Conservation (phyloP, 2,329 filamentous ascomycete species). For the Aaosphaeria pasadenensis region DNA sequence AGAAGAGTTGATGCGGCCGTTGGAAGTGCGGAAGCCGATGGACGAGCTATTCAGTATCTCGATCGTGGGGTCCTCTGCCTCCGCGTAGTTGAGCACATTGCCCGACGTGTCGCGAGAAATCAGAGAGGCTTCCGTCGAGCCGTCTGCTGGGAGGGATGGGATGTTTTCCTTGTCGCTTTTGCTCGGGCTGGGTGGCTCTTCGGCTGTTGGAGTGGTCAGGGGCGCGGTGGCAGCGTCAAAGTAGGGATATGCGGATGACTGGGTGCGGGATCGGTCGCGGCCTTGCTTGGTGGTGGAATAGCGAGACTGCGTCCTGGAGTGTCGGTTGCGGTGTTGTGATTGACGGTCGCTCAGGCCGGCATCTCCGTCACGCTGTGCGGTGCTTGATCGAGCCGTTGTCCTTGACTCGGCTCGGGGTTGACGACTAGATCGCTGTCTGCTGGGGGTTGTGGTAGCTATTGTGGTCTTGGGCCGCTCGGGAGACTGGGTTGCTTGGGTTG, state of each 20-base stretch:
- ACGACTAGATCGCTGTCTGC: conserved; percentile 3
- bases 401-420: conserved; percentile 10
- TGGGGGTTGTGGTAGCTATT: neutral
- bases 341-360: conserved; percentile 7
- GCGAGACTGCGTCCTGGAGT: conserved; percentile 15
- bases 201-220: neutral
- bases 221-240: conserved; percentile 14
- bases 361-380: conserved; percentile 2
- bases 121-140: neutral
- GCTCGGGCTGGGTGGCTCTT: neutral
- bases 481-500: conserved; percentile 4
- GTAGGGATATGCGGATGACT: conserved; percentile 27
- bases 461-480: conserved; percentile 16
- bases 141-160: neutral
- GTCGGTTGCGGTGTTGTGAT: conserved; percentile 15
- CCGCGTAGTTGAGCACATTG: conserved; percentile 18
- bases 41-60: conserved; percentile 14
- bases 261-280: conserved; percentile 18
- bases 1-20: conserved; percentile 5
- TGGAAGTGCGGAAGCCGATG: conserved; percentile 13
- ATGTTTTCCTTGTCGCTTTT: neutral
- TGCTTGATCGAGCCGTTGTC: conserved; percentile 6
- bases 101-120: conserved; percentile 16
- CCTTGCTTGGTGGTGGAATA: conserved; percentile 14
- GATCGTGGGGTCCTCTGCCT: conserved; percentile 15